Conservation (phyloP, 2,329 filamentous ascomycete genomes). For the Fusarium odoratissimum region DNA sequence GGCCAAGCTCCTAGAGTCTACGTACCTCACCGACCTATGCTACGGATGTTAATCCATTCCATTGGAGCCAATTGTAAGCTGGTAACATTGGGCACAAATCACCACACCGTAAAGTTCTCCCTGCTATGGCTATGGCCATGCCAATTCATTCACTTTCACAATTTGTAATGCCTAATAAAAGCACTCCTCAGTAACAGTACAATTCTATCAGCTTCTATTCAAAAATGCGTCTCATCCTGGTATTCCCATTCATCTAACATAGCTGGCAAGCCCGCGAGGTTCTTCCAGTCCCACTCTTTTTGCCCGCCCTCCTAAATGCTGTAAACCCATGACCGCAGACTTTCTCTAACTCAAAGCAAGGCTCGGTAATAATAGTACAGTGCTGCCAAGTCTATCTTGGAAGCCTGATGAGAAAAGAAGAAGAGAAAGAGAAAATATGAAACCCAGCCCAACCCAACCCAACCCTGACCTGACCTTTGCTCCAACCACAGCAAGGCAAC, state of each 20-base stretch:
- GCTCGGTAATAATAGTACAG: constrained; percentile 40
- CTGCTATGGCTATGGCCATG: not conserved
- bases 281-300: constrained; percentile 34
- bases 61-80: constrained; percentile 5
- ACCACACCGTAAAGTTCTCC: constrained; percentile 30
- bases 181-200: constrained; percentile 13
- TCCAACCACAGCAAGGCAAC: constrained; percentile 31
- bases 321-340: constrained; percentile 18
- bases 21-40: not conserved
- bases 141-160: not conserved
- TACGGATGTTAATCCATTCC: not conserved
- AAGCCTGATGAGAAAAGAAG: constrained; percentile 31
- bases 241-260: constrained; percentile 24
- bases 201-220: constrained; percentile 36
- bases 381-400: constrained; percentile 40
- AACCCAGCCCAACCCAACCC: constrained; percentile 19
- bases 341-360: constrained; percentile 35
- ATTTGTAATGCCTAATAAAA: not conserved
- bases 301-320: constrained; percentile 19
- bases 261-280: constrained; percentile 38
- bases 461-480: constrained; percentile 20
- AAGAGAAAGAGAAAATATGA: constrained; percentile 7
- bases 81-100: constrained; percentile 37
- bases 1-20: constrained; percentile 12
- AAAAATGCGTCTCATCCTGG: constrained; percentile 38